Conservation (phyloP, 371 early-diverging fungal species). For the Mucor mucedo region DNA sequence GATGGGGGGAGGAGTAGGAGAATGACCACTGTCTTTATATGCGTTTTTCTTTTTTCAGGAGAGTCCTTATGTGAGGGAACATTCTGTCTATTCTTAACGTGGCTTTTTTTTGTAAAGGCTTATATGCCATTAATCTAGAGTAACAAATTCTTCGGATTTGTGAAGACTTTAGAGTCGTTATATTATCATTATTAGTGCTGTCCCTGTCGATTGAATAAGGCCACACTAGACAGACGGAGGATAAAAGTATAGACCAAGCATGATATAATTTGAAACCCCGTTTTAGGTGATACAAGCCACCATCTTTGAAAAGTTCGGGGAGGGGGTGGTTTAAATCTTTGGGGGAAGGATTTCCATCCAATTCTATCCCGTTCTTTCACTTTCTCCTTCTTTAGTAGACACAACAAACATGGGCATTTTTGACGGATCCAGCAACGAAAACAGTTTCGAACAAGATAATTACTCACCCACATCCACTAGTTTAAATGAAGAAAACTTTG, state of each 20-base stretch:
- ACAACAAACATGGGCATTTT: conserved; percentile 22
- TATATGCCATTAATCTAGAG: too few species aligned
- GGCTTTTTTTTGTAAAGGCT: too few species aligned
- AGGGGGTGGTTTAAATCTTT: conserved; percentile 2
- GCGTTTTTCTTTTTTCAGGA: background rate
- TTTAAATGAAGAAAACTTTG: conserved; percentile 23
- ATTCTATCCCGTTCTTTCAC: conserved; percentile 10
- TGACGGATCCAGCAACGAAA: conserved; percentile 16
- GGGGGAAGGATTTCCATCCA: background rate
- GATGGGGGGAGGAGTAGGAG: too few species aligned
- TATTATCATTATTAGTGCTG: too few species aligned
- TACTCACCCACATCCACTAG: conserved; percentile 37
- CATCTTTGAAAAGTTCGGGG: conserved; percentile 1
- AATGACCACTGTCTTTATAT: too few species aligned
- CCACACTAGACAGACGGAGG: too few species aligned
- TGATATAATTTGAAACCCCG: background rate
- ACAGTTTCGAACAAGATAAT: conserved; percentile 25
- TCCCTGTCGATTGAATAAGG: too few species aligned
- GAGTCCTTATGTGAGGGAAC: background rate
- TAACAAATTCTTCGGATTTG: too few species aligned
- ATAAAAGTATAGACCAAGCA: background rate
- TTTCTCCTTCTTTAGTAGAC: background rate
- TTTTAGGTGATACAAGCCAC: conserved; percentile 6
- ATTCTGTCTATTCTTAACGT: too few species aligned
- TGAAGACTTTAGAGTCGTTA: too few species aligned